Base-by-base conservation (phyloP, 371 early-diverging fungal genomes). In the Mucor indicus region DNA sequence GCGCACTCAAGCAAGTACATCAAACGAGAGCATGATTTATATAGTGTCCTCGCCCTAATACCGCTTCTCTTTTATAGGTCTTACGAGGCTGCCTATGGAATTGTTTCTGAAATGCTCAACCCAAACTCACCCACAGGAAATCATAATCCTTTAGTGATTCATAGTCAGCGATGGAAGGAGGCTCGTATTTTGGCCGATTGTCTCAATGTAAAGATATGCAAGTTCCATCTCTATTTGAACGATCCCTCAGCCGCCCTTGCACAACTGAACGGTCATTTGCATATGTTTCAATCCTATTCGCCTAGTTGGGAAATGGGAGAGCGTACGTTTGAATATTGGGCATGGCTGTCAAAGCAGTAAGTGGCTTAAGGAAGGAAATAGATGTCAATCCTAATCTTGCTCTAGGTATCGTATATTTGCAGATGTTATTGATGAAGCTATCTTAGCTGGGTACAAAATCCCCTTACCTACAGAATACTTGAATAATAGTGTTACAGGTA, bases 321-420 rank as follows among this genome's bases (percentile, higher is more conserved):
- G 19, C 72, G 77, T 31, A 85, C 91, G 0, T 84, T 83, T 56
- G 87, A 87, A 51, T 91, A 88, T 55, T 91, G 91, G 91, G 74
- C 84, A n/a, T 91, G 91, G 90, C 65, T 84, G 13, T 80, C 83
- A 3, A 85, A 82, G 39, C 91, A 90, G 75, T 89, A 77, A n/a
- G n/a, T 15, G 6, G 21, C 13, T 22, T 22, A 38, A 25, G 1
- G 16, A 11, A 22, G 3, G 12, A 22, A 23, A 19, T 21, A 1
- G 4, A 23, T 21, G 2, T 21, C 20, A 10, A 3, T 29, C 1
- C 19, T 43, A 12, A 30, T 30, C 4, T 15, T 41, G 27, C 3
- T 8, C 8, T 32, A 79, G 80, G 52, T 83, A 80, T 50, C 81
- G 86, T 1, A 69, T 83, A 11, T 89, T 92, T 73, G 91, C 85